Evolutionary conservation across 192 early-diverging fungal species (phyloP).

Genomic region (Geranomyces michiganensis): DNA sequence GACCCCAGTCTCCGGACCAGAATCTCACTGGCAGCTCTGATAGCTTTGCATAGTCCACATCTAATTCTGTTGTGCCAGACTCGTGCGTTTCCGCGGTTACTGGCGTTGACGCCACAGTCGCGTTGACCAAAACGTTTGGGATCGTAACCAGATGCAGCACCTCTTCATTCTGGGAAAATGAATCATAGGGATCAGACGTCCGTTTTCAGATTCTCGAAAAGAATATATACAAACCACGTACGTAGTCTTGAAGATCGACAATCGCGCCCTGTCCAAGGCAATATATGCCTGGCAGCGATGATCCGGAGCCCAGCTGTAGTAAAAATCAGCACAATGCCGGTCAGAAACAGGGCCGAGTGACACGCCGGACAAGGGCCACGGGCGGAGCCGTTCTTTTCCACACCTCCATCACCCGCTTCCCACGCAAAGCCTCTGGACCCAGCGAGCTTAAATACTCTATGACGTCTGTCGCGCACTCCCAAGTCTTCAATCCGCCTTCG

Average conservation of each 20-base stretch:
- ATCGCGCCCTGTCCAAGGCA: conserved; percentile 55
- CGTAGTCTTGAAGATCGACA: conserved; percentile 91
- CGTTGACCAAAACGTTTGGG: conserved; percentile 88
- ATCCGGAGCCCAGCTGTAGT: conserved; percentile 84
- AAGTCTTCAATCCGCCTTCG: conserved; percentile 95
- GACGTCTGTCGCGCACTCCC: conserved; percentile 93
- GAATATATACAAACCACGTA: conserved; percentile 16
- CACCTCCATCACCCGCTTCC: conserved; percentile 43
- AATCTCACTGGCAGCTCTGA: conserved; percentile 11
- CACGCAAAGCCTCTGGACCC: conserved; percentile 11
- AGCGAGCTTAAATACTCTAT: conserved; percentile 48
- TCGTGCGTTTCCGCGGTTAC: conserved; percentile 9
- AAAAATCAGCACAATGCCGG: background rate
- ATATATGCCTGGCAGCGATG: conserved; percentile 82
- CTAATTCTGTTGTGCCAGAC: conserved; percentile 36
- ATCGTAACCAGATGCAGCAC: conserved; percentile 86
- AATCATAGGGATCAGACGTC: too few species aligned
- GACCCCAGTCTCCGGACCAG: conserved; percentile 44
- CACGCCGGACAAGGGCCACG: background rate
- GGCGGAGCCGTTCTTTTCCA: background rate
- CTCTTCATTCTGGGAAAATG: conserved; percentile 67
- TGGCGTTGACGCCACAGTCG: background rate
- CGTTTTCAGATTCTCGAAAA: too few species aligned
- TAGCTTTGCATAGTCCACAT: conserved; percentile 19
- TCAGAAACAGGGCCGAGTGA: background rate